Base-by-base conservation (phyloP, 2,329 filamentous ascomycete genomes). In the Boeremia lycopersici region DNA sequence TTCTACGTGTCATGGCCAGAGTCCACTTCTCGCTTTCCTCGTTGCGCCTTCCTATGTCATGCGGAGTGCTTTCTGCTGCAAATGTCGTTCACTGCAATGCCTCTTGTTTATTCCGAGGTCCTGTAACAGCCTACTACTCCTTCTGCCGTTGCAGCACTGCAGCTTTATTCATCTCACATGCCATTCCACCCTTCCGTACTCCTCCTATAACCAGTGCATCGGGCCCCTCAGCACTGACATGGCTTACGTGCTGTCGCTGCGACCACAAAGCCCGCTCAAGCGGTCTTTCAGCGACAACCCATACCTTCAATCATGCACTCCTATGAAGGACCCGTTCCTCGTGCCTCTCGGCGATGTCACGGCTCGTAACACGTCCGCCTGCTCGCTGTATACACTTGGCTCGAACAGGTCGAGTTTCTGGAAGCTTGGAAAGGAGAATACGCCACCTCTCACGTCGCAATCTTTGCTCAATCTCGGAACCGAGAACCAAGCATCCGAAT, bases 251-350 rank as follows among this genome's bases (percentile, higher is more conserved):
- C 68, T 77, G 53, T 74, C 75, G 36, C 65, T 77, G 44, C 72
- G 67, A 30, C 68, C 74, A 13, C 70, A 72, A 40, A 76, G 71
- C 54, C 74, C 75, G 9, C 65, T 77, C 59, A 76, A 77, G 62
- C 73, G 73, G 48, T 75, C 74, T 50, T 76, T 77, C 64, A 75
- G 72, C 62, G 74, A 77, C 59, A 73, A 69, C 47, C 72, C 71
- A 34, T 74, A 71, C 63, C 62, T 74, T 40, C 66, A 63, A 36
- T 64, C 73, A 42, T 69, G 64, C 57, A 74, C 75, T 13, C 67
- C 74, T 29, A 50, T 71, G 11, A 65, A 63, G 34, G 64, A 71
- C 28, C 53, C 59, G 15, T 50, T 69, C 12, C 50, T 64, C 25
- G 53, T 54, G 17, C 64, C 72, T 6, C 65, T 73, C 17, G 57